Evolutionary conservation across 2,329 filamentous ascomycete species (phyloP).

Genomic region (Neurospora sp.): DNA sequence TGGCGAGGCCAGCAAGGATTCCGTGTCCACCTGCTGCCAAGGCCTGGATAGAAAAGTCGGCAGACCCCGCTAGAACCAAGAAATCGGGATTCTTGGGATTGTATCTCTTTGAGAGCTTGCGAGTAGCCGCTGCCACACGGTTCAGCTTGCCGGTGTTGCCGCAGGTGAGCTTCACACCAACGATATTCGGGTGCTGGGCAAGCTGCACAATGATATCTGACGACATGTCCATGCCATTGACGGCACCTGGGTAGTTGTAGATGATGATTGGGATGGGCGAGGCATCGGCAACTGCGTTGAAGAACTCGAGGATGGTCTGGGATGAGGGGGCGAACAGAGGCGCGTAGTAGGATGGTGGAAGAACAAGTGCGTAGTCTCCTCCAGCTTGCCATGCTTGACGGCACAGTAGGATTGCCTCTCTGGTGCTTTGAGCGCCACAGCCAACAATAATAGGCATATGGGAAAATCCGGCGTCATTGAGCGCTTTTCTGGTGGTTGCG

Average conservation of each 20-base stretch:
- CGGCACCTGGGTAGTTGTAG: slow-evolving; percentile 60
- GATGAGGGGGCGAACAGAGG: slow-evolving; percentile 51
- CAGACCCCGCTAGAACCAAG: slow-evolving; percentile 61
- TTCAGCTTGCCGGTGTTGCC: slow-evolving; percentile 63
- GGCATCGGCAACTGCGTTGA: slow-evolving; percentile 51
- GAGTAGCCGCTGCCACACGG: slow-evolving; percentile 48
- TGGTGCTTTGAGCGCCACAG: slow-evolving; percentile 61
- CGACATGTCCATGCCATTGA: slow-evolving; percentile 51
- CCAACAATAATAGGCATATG: slow-evolving; percentile 66
- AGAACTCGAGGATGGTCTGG: slow-evolving; percentile 55
- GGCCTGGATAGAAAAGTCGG: slow-evolving; percentile 62
- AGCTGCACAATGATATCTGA: slow-evolving; percentile 52
- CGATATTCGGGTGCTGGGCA: slow-evolving; percentile 53
- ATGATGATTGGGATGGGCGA: slow-evolving; percentile 58
- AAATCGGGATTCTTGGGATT: slow-evolving; percentile 38
- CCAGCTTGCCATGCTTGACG: slow-evolving; percentile 57
- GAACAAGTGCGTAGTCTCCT: slow-evolving; percentile 64
- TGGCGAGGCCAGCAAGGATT: slow-evolving; percentile 62
- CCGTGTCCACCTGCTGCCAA: slow-evolving; percentile 60
- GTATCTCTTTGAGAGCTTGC: slow-evolving; percentile 27
- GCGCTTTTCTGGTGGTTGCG: slow-evolving; percentile 55
- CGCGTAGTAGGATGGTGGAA: slow-evolving; percentile 70
- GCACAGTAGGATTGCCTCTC: slow-evolving; percentile 62
- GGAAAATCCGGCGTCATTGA: slow-evolving; percentile 55
- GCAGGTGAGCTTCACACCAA: slow-evolving; percentile 59